These are phyloP conservation scores for Coleophoma eucalyptorum DNA, from an alignment of 2,329 filamentous ascomycete species.

Conservation along the genomic window DNA sequence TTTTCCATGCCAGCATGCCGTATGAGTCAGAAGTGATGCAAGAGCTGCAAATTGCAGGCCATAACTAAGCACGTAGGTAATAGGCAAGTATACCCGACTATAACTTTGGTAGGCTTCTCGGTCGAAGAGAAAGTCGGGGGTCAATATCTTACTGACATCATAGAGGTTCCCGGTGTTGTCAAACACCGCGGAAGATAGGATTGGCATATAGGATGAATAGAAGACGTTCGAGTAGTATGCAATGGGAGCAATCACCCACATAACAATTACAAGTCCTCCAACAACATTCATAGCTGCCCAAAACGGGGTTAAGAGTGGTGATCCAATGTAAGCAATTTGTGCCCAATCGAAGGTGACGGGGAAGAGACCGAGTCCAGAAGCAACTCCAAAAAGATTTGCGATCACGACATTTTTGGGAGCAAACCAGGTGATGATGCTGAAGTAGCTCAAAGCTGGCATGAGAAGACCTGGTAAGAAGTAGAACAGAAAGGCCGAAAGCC, in stretches of 20 bases:
- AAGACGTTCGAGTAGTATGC: constrained; percentile 78
- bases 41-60: constrained; percentile 82
- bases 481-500: constrained; percentile 68
- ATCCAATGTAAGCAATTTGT: constrained; percentile 81
- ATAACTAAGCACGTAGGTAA: constrained; percentile 85
- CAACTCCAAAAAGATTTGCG: constrained; percentile 80
- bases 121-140: constrained; percentile 74
- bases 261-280: constrained; percentile 73
- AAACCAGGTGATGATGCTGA: constrained; percentile 86
- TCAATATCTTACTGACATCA: constrained; percentile 77
- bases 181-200: constrained; percentile 79
- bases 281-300: constrained; percentile 86
- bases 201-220: constrained; percentile 82
- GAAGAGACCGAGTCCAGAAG: constrained; percentile 80
- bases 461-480: constrained; percentile 83
- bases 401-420: constrained; percentile 82
- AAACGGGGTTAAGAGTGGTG: constrained; percentile 77
- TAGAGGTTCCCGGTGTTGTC: constrained; percentile 80
- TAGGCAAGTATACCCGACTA: constrained; percentile 79
- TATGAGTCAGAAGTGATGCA: constrained; percentile 76
- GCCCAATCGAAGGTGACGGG: constrained; percentile 91
- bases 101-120: constrained; percentile 73
- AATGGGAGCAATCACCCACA: constrained; percentile 80
- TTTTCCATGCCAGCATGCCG: constrained; percentile 77
- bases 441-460: constrained; percentile 82